Base-by-base conservation (phyloP, 352 stramenopile genomes). In the Thalassiosira livingstoniorum region DNA sequence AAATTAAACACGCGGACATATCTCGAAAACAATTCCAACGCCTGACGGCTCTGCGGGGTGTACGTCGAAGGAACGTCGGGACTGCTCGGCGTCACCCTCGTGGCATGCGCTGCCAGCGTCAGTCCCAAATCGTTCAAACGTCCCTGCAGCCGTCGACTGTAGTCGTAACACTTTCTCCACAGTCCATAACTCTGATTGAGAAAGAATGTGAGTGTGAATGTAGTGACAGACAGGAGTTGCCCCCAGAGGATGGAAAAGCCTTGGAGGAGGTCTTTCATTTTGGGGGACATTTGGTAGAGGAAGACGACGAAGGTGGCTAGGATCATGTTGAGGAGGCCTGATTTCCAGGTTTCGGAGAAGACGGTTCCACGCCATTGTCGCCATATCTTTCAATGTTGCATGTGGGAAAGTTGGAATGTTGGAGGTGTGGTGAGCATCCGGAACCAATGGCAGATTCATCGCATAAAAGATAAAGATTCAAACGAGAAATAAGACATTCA, bases 1-100 rank as follows among this genome's bases (percentile, higher is more conserved):
- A 96, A 68, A 78, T 95, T 94, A 72, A 95, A 96, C 15, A 96
- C 75, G 21, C 93, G 83, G 13, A 91, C 80, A 75, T 95, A 96
- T 37, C 93, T 78, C 51, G 75, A 85, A 13, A 93, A 80, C n/a
- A 94, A 65, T 58, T 94, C 86, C 51, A 95, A 71, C 15, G 92
- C 72, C 75, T 93, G 90, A 68, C 85, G 72, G 57, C 79, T 85
- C 23, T 85, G 80, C 11, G 76, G 66, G 11, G 91, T 94, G 67
- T 94, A 94, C 0, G 74, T 91, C 0, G 90, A 92, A 25, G 80
- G 73, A 27, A 87, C 68, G 64, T 80, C 80, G 0, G 86, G 82
- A 87, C 72, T 86, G 29, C 47, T 76, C 4, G 84, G 72, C 11
- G 47, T 77, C 7, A 55, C 62, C 23, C 91, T 77, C 7, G 75